Evolutionary conservation across 129 eudicot genomes (phyloP).

Genomic region (Ambrosia artemisiifolia): DNA sequence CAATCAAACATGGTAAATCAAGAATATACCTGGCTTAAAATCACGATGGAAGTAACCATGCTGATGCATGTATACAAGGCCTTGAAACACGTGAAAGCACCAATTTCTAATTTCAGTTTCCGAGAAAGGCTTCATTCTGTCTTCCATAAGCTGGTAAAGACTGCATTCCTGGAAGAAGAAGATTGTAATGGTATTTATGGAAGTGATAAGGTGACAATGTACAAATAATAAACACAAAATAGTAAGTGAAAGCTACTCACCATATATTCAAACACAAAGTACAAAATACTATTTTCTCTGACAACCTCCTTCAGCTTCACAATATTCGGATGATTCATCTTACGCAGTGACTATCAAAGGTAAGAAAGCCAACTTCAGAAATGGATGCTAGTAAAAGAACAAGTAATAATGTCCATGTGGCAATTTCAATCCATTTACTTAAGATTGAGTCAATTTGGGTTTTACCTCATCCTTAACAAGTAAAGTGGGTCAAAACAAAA

Average conservation of each 20-base stretch:
- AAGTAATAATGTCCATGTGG: not conserved
- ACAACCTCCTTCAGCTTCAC: constrained; percentile 95
- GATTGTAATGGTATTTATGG: not conserved
- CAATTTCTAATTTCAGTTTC: constrained; percentile 80
- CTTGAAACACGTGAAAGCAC: constrained; percentile 90
- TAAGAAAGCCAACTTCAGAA: constrained; percentile 3
- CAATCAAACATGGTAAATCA: not conserved
- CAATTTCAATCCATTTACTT: not conserved
- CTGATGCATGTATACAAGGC: constrained; percentile 81
- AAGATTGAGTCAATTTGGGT: not conserved
- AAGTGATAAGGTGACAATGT: not conserved
- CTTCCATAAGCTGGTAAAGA: constrained; percentile 79
- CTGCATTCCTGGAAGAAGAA: constrained; percentile 62
- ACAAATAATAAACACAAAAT: constrained; percentile 9
- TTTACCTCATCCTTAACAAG: not conserved
- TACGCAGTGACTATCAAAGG: constrained; percentile 65
- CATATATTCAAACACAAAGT: constrained; percentile 90
- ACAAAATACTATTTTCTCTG: constrained; percentile 67
- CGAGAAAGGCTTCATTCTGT: constrained; percentile 57
- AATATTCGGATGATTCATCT: constrained; percentile 83
- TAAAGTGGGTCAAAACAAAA: not conserved
- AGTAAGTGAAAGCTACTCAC: constrained; percentile 31
- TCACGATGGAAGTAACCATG: constrained; percentile 93
- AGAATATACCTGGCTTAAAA: constrained; percentile 73
- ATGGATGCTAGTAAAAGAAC: not conserved